Evolutionary conservation across 2,329 filamentous ascomycete genomes (phyloP), one percentile per base, ranked within the genome.

Genomic region (Fusarium pseudograminearum): DNA sequence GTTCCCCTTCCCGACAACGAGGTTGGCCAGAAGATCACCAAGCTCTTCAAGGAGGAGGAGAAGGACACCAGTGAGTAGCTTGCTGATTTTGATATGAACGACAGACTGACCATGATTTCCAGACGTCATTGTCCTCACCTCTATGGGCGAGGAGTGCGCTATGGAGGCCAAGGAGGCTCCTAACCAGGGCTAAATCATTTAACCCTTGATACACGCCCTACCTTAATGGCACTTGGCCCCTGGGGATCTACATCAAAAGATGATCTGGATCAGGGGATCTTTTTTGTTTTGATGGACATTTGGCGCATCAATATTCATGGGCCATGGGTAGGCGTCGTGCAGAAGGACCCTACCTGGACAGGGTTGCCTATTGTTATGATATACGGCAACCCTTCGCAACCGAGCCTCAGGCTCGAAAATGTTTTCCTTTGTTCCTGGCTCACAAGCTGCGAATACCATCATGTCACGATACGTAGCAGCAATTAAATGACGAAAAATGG

Each of bases 81-180:
- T 33, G 10, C 12, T 46, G 6, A 56, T 40, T 18, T 33, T 9
- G 16, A 16, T 42, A 4, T 26, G 28, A 46, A n/a, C 14, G 22
- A 38, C n/a, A 34, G 7, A 12, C 65, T 76, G 54, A 74, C 48
- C 56, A n/a, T 22, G 34, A n/a, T 22, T 58, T 33, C 8, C 71
- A 97, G 94, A 94, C 84, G 91, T 98, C 78, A 91, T 95, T 77
- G 90, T 99, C 81, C 92, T 97, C 80, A 93, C 93, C 78, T 90
- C 96, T 81, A 99, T 99, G 96, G 93, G 93, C 80, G 95, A 99
- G 86, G 93, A 98, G 88, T 85, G 88, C 77, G 92, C 91, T 79
- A 91, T 98, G 81, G 94, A 98, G 81, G 92, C 90, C 84, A 98
- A 98, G 90, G 94, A 98, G 86, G 93, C 93, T 82, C 90, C 92